Percentiles rank a stretch among this genome's conserved stretches.
phyloP scores from a whole-genome alignment of 257 asterid species.

The Fraxinus quadrangulata region DNA sequence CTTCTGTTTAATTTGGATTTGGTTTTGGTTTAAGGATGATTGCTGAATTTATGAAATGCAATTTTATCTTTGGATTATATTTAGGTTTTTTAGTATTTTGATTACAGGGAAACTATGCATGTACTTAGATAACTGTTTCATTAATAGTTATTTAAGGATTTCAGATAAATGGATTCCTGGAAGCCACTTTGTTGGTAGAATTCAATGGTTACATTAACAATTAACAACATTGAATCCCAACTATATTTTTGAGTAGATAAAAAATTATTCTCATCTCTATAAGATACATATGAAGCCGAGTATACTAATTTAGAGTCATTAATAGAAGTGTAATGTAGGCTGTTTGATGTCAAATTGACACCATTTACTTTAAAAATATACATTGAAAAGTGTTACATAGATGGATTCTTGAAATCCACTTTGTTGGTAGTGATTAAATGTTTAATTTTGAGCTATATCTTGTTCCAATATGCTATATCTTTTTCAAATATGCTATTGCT shows the following conservation, averaged over 20 bases:
- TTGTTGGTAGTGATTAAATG: neutral
- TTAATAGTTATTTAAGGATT: neutral
- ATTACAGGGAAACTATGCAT: neutral
- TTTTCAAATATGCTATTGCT: neutral
- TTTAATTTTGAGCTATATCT: neutral
- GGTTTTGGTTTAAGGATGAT: neutral
- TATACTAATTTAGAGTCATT: too few relatives aligned
- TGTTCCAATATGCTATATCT: neutral
- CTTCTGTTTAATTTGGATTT: neutral
- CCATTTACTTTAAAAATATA: too few relatives aligned
- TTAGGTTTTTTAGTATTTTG: neutral
- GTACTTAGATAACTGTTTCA: neutral
- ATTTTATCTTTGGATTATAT: conserved; percentile 4
- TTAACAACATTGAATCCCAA: neutral
- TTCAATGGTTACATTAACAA: too few relatives aligned
- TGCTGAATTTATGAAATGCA: neutral
- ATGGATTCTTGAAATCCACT: neutral
- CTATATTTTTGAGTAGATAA: too few relatives aligned
- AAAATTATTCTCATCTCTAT: too few relatives aligned
- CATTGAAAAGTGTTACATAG: too few relatives aligned
- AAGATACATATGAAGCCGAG: neutral
- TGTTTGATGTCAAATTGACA: too few relatives aligned
- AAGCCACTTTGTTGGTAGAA: neutral
- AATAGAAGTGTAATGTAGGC: too few relatives aligned
- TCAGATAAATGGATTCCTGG: neutral